Percentiles rank a stretch among this genome's conserved stretches.
These are phyloP conservation scores for Fonsecaea multimorphosa DNA, from an alignment of 2,329 filamentous ascomycete genomes.

Conservation along the genomic window DNA sequence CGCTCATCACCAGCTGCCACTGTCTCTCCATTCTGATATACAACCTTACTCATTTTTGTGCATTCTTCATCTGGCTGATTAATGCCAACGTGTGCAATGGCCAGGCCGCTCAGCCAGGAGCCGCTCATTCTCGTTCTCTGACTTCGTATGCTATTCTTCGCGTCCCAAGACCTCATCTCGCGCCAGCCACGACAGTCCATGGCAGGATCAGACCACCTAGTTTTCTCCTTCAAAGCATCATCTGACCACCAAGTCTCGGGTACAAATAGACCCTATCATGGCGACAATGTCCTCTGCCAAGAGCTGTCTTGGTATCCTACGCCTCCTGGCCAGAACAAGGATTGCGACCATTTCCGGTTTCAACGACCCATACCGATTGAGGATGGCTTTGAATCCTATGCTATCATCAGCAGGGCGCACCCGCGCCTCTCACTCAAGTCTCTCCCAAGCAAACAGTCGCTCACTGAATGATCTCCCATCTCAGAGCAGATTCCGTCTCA, in stretches of 20 bases:
- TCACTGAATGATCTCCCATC: constrained; percentile 23
- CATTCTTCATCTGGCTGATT: neutral
- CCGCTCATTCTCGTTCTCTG: neutral
- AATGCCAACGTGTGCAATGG: neutral
- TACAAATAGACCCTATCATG: neutral
- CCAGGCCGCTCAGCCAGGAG: neutral
- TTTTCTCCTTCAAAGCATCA: neutral
- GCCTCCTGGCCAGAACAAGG: constrained; percentile 2
- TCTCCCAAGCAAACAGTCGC: neutral
- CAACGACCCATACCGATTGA: neutral
- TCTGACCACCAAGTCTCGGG: neutral
- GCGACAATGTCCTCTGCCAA: neutral
- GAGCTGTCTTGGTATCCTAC: neutral
- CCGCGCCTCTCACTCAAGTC: constrained; percentile 8
- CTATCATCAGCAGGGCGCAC: constrained; percentile 1
- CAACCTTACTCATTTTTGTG: neutral
- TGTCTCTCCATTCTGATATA: neutral
- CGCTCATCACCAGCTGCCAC: neutral
- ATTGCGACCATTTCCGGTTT: neutral
- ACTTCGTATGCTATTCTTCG: neutral
- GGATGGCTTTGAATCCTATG: neutral
- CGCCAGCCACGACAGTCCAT: neutral
- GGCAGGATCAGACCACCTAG: neutral
- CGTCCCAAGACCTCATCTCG: neutral
- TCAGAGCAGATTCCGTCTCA: constrained; percentile 28